phyloP scores from a whole-genome alignment of 1,139 yeast genomes.

The Nakaseomyces nivariensis region DNA sequence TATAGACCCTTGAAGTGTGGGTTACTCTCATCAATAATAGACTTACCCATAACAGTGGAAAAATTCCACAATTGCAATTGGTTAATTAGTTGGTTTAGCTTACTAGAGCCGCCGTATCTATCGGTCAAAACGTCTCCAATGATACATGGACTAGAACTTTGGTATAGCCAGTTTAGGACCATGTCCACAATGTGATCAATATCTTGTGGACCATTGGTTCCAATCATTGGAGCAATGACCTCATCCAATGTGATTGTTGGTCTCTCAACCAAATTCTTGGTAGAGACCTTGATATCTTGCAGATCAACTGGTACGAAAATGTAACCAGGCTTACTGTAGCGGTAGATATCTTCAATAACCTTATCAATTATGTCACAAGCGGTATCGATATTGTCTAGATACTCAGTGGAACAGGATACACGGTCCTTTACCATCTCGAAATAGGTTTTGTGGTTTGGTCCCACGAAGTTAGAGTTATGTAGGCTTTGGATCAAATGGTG shows the following conservation, averaged over 20 bases:
- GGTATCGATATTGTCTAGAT: conserved; percentile 39
- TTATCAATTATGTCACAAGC: conserved; percentile 53
- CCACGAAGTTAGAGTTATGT: conserved; percentile 39
- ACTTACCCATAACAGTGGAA: conserved; percentile 25
- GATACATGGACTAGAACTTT: conserved; percentile 48
- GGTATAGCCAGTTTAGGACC: conserved; percentile 43
- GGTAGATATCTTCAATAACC: conserved; percentile 47
- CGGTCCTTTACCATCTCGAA: conserved; percentile 47
- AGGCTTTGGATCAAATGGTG: conserved; percentile 66
- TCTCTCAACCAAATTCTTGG: conserved; percentile 24
- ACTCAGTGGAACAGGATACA: conserved; percentile 51
- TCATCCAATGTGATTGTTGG: conserved; percentile 22
- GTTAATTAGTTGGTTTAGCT: conserved; percentile 39
- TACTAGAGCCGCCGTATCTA: conserved; percentile 36
- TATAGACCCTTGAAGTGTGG: conserved; percentile 56
- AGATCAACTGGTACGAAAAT: conserved; percentile 65
- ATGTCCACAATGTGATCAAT: conserved; percentile 36
- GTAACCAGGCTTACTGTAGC: conserved; percentile 67
- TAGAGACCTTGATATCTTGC: conserved; percentile 41
- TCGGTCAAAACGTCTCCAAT: conserved; percentile 58
- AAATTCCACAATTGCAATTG: conserved; percentile 30
- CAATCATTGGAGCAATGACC: conserved; percentile 11
- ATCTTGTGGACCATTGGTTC: conserved; percentile 25
- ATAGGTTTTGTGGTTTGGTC: conserved; percentile 55
- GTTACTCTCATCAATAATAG: conserved; percentile 49